Evolutionary conservation across 495 filamentous ascomycete genomes (phyloP), one percentile per base, ranked within the genome.

Genomic region (Rhypophila decipiens): DNA sequence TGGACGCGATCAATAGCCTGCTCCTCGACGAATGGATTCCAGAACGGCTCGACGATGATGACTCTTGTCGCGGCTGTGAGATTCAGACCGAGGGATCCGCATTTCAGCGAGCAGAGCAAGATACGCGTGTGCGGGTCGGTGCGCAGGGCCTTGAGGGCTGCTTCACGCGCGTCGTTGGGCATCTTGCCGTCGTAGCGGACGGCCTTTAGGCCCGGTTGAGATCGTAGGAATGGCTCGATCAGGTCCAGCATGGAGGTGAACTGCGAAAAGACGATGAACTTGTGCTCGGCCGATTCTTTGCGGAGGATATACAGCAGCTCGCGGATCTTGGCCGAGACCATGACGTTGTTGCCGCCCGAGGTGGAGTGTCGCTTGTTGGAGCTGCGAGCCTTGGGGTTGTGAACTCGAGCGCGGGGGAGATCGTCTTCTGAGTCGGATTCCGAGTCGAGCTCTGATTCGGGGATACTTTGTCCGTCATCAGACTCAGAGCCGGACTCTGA

Each of bases 1-100:
- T 98, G 93, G 38, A 98, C 93, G 36, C 93, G 89, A 63, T 98
- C 93, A 55, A 98, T 98, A 9, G 93, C 93, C 74, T 97, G 93
- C 64, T 96, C 93, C 75, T 98, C 93, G 21, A 97, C 86, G 55
- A 98, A 98, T 71, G 39, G 93, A 67, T 98, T 98, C 93, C 93
- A 98, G 66, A 97, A 98, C 0, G 93, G 93, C 60, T 98, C 93
- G 24, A 98, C 69, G 59, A 98, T 96, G 33, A 98, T 79, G 8
- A 98, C 93, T 29, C 93, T 78, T 50, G 85, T 89, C 13, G 93
- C 93, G 0, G 91, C 93, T 4, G 94, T 96, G 23, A 98, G 74
- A 64, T 98, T 98, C 13, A 98, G 78, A 2, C 93, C 93, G 34
- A 98, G 64, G 12, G 88, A 88, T 52, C 93, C 93, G 60, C 93